Percentiles rank a stretch among this genome's conserved stretches.
These are phyloP conservation scores for Aspergillus luchuensis DNA, from an alignment of 2,329 filamentous ascomycete genomes.

Conservation along the genomic window DNA sequence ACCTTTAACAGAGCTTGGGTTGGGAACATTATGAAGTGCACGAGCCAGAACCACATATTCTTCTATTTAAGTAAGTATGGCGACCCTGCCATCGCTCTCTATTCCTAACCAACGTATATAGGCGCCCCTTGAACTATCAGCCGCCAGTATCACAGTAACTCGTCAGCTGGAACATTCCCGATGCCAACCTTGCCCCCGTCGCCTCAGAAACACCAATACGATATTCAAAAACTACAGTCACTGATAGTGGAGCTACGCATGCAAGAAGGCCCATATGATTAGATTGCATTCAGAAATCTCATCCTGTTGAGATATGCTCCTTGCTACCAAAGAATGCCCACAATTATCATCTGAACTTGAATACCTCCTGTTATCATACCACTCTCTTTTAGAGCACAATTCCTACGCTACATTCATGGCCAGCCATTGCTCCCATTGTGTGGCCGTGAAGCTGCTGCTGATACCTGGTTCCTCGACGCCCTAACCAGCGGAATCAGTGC, in stretches of 20 bases:
- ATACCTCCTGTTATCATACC: constrained; percentile 5
- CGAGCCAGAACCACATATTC: constrained; percentile 96
- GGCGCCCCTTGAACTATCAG: constrained; percentile 83
- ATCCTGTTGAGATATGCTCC: constrained; percentile 33
- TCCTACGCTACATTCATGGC: constrained; percentile 61
- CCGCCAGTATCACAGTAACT: constrained; percentile 55
- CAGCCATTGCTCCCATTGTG: constrained; percentile 87
- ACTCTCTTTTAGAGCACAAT: constrained; percentile 5
- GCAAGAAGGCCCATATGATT: constrained; percentile 16
- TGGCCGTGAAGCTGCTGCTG: constrained; percentile 72
- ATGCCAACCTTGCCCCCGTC: constrained; percentile 5
- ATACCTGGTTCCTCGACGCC: constrained; percentile 77
- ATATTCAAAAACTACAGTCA: constrained; percentile 5
- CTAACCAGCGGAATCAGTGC: constrained; percentile 34
- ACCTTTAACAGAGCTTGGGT: constrained; percentile 73
- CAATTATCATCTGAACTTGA: constrained; percentile 15
- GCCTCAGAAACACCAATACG: not conserved
- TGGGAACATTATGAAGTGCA: constrained; percentile 99
- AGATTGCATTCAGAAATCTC: constrained; percentile 26
- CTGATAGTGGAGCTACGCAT: constrained; percentile 5
- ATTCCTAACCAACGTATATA: constrained; percentile 41
- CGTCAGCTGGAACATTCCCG: not conserved
- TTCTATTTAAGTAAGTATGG: constrained; percentile 87
- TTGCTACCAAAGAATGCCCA: constrained; percentile 20
- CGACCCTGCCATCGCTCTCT: constrained; percentile 26